Percentiles rank a stretch among this genome's conserved stretches.
These are phyloP conservation scores for Colletotrichum gigasporum DNA, from an alignment of 2,329 filamentous ascomycete genomes.

Conservation along the genomic window DNA sequence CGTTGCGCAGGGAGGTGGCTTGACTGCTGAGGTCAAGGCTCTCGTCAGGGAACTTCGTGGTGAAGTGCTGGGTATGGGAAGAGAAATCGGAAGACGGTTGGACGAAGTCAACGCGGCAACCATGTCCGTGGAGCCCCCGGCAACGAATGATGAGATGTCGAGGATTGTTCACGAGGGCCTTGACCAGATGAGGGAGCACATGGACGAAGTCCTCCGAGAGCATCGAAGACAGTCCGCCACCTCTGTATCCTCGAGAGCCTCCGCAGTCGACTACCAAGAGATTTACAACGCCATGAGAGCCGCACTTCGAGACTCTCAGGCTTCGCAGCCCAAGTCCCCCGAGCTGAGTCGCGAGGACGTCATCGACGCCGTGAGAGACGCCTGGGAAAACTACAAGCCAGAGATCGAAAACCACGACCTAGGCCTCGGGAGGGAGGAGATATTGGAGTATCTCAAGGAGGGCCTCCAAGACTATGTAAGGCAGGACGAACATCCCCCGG, in stretches of 20 bases:
- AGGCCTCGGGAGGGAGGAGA: constrained; percentile 89
- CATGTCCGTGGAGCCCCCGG: constrained; percentile 47
- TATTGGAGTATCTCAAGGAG: constrained; percentile 86
- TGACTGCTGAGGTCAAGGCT: constrained; percentile 92
- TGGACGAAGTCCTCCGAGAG: constrained; percentile 82
- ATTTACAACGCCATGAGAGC: constrained; percentile 86
- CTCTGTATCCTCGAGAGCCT: constrained; percentile 68
- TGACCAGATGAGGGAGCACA: constrained; percentile 82
- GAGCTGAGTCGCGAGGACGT: constrained; percentile 83
- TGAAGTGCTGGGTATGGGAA: constrained; percentile 93
- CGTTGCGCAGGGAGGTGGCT: constrained; percentile 84
- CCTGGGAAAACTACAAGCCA: constrained; percentile 94
- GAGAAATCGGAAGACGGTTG: constrained; percentile 88
- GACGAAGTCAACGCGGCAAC: constrained; percentile 64
- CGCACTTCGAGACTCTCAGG: constrained; percentile 72
- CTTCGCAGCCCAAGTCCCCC: constrained; percentile 53
- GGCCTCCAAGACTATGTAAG: constrained; percentile 81
- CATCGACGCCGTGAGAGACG: constrained; percentile 85
- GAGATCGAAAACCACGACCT: constrained; percentile 92
- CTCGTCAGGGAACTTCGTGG: constrained; percentile 89
- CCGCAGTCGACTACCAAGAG: constrained; percentile 78
- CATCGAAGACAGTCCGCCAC: constrained; percentile 75
- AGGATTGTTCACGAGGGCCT: constrained; percentile 84
- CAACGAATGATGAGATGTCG: constrained; percentile 75
- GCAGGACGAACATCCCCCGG: constrained; percentile 60